Evolutionary conservation across 2,329 filamentous ascomycete species (phyloP), one percentile per base, ranked within the genome.

Genomic region (Aureobasidium sp.): DNA sequence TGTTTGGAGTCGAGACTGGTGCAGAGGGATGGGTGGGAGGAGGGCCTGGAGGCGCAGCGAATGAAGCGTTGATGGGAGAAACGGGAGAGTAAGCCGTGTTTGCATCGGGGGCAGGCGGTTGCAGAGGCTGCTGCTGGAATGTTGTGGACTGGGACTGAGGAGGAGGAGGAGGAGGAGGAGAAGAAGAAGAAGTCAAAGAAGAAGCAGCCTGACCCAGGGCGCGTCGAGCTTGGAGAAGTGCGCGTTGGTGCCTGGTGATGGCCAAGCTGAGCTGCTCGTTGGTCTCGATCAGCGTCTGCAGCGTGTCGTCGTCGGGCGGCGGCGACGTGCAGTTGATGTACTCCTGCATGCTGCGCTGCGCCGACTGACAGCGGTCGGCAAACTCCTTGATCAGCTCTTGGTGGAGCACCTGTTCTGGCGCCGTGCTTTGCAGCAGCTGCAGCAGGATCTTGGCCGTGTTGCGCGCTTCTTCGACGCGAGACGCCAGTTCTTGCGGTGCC

Each of bases 301-400:
- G 89, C 1, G 91, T 97, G 60, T 95, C 86, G 63, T 95, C 91
- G 68, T 97, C 93, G 0, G 91, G 90, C 1, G 80, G 67, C 0
- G 91, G 90, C 65, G 88, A 80, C 54, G 86, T 83, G 41, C 84
- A 81, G 37, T 83, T 77, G 75, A 97, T 95, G 71, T 94, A 97
- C 27, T 77, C 77, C 64, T 96, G 90, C 61, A 97, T 83, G 64
- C 86, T 88, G 51, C 84, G 79, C 49, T 87, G 85, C 4, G 91
- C 91, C 53, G 82, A 80, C 58, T 85, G 82, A 65, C 91, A 97
- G 21, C 93, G 84, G 61, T 93, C 85, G 42, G 85, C 82, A 66
- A 98, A 97, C 71, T 98, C 93, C 65, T 85, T 86, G 66, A 96
- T 84, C 49, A 98, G 77, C n/a, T 96, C 91, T 64, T 94, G 91